Percentiles rank a stretch among this genome's conserved stretches.
phyloP scores from a whole-genome alignment of 192 early-diverging fungal species.

The Cladochytrium replicatum region DNA sequence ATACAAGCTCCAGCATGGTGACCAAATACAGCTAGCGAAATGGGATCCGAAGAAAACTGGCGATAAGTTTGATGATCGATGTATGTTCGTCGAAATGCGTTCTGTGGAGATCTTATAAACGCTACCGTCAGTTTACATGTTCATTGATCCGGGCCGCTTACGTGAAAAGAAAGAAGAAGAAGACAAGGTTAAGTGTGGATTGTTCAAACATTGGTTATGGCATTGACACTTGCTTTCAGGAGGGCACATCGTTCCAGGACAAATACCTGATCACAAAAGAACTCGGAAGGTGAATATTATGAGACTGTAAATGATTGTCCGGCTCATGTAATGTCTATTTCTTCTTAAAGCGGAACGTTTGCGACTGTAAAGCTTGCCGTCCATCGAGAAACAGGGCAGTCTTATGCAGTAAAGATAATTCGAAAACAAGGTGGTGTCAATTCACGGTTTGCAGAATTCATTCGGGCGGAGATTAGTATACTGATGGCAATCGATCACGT shows the following conservation, averaged over 20 bases:
- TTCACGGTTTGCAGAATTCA: slow-evolving; percentile 51
- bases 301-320: too few species aligned
- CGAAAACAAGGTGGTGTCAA: slow-evolving; percentile 43
- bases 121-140: slow-evolving; percentile 14
- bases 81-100: too few species aligned
- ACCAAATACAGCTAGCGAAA: slow-evolving; percentile 50
- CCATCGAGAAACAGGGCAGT: slow-evolving; percentile 42
- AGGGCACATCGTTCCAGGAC: slow-evolving; percentile 13
- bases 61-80: slow-evolving; percentile 18
- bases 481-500: slow-evolving; percentile 50
- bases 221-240: too few species aligned
- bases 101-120: not conserved
- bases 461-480: slow-evolving; percentile 56
- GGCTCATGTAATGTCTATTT: too few species aligned
- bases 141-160: too few species aligned
- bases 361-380: slow-evolving; percentile 54
- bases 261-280: slow-evolving; percentile 7
- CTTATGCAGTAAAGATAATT: slow-evolving; percentile 66
- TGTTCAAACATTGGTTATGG: too few species aligned
- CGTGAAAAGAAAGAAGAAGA: too few species aligned
- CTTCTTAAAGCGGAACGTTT: too few species aligned
- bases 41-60: slow-evolving; percentile 27
- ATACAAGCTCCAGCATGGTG: slow-evolving; percentile 45
- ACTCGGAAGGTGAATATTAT: slow-evolving; percentile 19
- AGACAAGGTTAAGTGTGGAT: too few species aligned